phyloP scores from a whole-genome alignment of 192 early-diverging fungal species.

The Mortierella alpina region DNA sequence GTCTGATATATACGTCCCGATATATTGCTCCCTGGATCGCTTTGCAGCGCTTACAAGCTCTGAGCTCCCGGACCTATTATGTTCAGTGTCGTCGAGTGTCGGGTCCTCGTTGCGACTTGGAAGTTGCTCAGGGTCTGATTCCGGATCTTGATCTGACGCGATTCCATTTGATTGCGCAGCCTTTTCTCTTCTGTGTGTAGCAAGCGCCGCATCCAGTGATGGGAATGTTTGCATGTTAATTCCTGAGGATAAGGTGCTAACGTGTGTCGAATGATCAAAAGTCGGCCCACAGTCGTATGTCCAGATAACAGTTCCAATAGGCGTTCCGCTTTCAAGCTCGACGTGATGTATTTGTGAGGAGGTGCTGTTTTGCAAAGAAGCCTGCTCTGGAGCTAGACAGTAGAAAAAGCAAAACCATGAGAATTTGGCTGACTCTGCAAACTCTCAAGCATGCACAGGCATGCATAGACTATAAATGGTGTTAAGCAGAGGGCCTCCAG shows the following conservation, averaged over 20 bases:
- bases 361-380: too few relatives aligned
- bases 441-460: neutral
- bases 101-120: too few relatives aligned
- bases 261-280: neutral
- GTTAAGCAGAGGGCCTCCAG: neutral
- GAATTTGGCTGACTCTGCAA: neutral
- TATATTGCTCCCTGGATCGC: too few relatives aligned
- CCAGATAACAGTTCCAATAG: conserved; percentile 37
- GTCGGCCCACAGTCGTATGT: conserved; percentile 47
- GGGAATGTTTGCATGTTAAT: conserved; percentile 23
- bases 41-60: too few relatives aligned
- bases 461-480: neutral
- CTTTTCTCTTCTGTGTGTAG: conserved; percentile 7
- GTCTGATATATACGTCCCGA: too few relatives aligned
- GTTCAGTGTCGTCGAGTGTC: too few relatives aligned
- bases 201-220: conserved; percentile 16
- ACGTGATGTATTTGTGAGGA: too few relatives aligned
- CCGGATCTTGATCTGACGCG: too few relatives aligned
- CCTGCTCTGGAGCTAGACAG: neutral
- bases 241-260: conserved; percentile 12
- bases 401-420: neutral
- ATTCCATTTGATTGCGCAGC: neutral
- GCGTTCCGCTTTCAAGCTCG: conserved; percentile 12
- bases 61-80: too few relatives aligned
- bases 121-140: too few relatives aligned